Evolutionary conservation across 2,329 filamentous ascomycete genomes (phyloP).

Genomic region (Epichloe scottii): DNA sequence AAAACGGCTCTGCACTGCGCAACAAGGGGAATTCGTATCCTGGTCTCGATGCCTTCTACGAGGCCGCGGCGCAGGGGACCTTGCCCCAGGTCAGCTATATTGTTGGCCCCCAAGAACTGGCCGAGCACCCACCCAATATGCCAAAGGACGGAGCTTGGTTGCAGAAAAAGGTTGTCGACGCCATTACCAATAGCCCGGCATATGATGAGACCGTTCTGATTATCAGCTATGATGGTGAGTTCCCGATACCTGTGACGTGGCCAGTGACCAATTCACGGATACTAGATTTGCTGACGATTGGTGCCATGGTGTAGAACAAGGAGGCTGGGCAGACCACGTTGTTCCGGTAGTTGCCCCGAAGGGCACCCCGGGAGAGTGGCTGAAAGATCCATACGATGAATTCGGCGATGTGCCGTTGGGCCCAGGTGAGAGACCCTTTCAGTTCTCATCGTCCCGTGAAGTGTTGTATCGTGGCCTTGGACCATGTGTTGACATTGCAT

Average conservation of each 20-base stretch:
- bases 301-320: slow-evolving; percentile 27
- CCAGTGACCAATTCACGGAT: too few species aligned
- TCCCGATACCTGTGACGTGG: neutral
- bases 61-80: slow-evolving; percentile 33
- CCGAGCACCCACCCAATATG: slow-evolving; percentile 32
- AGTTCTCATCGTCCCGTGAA: too few species aligned
- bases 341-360: slow-evolving; percentile 32
- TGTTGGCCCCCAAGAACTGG: slow-evolving; percentile 37
- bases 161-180: slow-evolving; percentile 38
- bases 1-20: slow-evolving; percentile 7
- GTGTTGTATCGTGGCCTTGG: too few species aligned
- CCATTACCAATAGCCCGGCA: slow-evolving; percentile 32
- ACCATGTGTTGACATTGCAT: neutral
- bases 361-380: slow-evolving; percentile 38
- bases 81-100: slow-evolving; percentile 39
- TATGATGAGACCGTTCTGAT: slow-evolving; percentile 37
- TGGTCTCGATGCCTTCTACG: slow-evolving; percentile 35
- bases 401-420: slow-evolving; percentile 14
- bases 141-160: slow-evolving; percentile 43
- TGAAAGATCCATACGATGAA: slow-evolving; percentile 24
- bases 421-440: slow-evolving; percentile 12
- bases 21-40: slow-evolving; percentile 25
- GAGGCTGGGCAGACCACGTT: slow-evolving; percentile 41
- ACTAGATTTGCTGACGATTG: neutral
- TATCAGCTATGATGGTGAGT: slow-evolving; percentile 36